Conservation (phyloP, 2,329 filamentous ascomycete genomes). For the Penicillium expansum region DNA sequence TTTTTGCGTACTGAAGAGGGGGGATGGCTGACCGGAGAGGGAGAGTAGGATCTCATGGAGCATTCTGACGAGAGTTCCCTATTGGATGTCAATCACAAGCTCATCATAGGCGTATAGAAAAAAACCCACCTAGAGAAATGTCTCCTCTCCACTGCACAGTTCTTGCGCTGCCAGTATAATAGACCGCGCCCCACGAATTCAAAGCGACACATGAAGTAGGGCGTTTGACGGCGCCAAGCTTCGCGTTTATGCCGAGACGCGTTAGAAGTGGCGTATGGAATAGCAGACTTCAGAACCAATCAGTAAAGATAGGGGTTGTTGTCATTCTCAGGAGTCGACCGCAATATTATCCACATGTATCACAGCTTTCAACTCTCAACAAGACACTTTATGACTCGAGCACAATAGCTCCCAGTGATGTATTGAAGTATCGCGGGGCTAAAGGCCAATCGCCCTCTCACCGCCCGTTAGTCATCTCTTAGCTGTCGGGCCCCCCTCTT, state of each 20-base stretch:
- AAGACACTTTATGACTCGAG: background rate
- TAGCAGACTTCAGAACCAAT: background rate
- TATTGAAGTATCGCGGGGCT: constrained; percentile 7
- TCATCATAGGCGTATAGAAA: constrained; percentile 9
- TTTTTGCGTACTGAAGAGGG: constrained; percentile 65
- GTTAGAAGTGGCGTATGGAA: constrained; percentile 5
- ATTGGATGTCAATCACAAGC: background rate
- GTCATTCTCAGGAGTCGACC: background rate
- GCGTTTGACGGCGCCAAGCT: constrained; percentile 5
- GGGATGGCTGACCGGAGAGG: constrained; percentile 88
- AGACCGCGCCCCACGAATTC: constrained; percentile 45
- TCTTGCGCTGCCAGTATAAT: constrained; percentile 42
- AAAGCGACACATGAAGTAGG: constrained; percentile 45
- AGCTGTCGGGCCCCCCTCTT: constrained; percentile 26
- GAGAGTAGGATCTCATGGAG: constrained; percentile 98
- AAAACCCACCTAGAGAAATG: constrained; percentile 26
- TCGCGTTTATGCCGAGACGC: constrained; percentile 16
- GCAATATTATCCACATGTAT: background rate
- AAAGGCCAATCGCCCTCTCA: constrained; percentile 2
- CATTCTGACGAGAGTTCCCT: constrained; percentile 56
- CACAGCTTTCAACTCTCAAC: background rate
- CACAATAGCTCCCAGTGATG: background rate
- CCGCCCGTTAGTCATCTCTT: constrained; percentile 13
- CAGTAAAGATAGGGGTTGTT: background rate
- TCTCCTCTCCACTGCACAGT: constrained; percentile 25